These are phyloP conservation scores for Fusarium incarnatum DNA, from an alignment of 2,329 filamentous ascomycete species.

Conservation along the genomic window DNA sequence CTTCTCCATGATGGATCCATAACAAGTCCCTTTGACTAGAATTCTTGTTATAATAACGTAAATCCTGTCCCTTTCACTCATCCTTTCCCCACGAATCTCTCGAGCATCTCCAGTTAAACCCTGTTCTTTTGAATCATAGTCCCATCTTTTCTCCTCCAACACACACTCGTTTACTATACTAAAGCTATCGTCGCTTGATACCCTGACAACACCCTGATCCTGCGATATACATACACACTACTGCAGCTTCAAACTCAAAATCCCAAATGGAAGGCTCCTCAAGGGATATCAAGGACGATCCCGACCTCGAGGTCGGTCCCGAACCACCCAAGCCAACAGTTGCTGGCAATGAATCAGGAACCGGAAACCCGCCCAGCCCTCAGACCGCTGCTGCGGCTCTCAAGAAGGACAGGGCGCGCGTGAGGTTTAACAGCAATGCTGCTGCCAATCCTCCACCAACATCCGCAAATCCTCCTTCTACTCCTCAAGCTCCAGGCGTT, in stretches of 20 bases:
- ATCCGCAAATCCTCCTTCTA: conserved; percentile 25
- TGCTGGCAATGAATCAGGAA: conserved; percentile 14
- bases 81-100: conserved; percentile 27
- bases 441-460: conserved; percentile 46
- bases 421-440: conserved; percentile 62
- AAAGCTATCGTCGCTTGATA: neutral
- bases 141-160: conserved; percentile 17
- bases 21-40: conserved; percentile 13
- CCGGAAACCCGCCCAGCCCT: conserved; percentile 25
- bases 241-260: conserved; percentile 4
- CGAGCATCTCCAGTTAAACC: conserved; percentile 22
- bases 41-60: conserved; percentile 36
- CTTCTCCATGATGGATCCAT: conserved; percentile 16
- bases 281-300: conserved; percentile 37
- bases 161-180: conserved; percentile 27
- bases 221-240: conserved; percentile 1
- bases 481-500: conserved; percentile 19
- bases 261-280: conserved; percentile 39
- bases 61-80: conserved; percentile 12
- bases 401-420: conserved; percentile 60
- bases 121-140: conserved; percentile 24
- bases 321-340: conserved; percentile 14
- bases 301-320: conserved; percentile 35
- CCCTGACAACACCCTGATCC: conserved; percentile 2
- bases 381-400: conserved; percentile 31